These are phyloP conservation scores for Neurospora sublineolata DNA, from an alignment of 495 filamentous ascomycete species.

Conservation along the genomic window DNA sequence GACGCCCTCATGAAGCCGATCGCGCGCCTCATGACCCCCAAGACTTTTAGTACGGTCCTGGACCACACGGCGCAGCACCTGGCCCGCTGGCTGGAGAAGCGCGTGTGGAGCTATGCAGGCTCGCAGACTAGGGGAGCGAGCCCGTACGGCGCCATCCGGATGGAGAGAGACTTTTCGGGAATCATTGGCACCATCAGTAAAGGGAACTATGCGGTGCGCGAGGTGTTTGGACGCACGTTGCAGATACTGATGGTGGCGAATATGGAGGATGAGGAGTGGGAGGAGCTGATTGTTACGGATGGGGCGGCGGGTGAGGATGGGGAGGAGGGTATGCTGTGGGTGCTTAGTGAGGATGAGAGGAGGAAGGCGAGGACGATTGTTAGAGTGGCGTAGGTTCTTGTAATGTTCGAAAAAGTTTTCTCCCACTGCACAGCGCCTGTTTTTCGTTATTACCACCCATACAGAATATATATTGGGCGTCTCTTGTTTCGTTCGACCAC, in stretches of 20 bases:
- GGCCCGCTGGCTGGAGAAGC: slow-evolving; percentile 68
- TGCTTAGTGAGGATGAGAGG: slow-evolving; percentile 43
- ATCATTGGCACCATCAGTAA: slow-evolving; percentile 66
- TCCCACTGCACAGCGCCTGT: background rate
- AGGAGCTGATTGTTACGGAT: slow-evolving; percentile 40
- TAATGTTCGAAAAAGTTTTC: background rate
- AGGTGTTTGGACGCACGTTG: slow-evolving; percentile 64
- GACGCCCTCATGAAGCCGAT: slow-evolving; percentile 72
- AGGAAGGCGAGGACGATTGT: slow-evolving; percentile 41
- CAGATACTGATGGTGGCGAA: slow-evolving; percentile 86
- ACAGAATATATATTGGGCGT: background rate
- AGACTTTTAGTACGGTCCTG: slow-evolving; percentile 57
- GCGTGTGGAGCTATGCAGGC: slow-evolving; percentile 71
- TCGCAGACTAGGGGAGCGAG: slow-evolving; percentile 47
- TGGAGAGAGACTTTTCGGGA: slow-evolving; percentile 79
- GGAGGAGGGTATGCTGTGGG: slow-evolving; percentile 37
- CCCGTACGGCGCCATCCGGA: slow-evolving; percentile 69
- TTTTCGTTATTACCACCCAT: background rate
- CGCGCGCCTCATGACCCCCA: slow-evolving; percentile 68
- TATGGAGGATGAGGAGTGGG: slow-evolving; percentile 98
- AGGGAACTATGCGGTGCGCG: slow-evolving; percentile 68
- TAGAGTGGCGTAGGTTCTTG: slow-evolving; percentile 4
- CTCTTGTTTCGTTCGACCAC: background rate
- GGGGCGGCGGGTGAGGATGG: slow-evolving; percentile 23
- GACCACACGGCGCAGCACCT: slow-evolving; percentile 63